Conservation (phyloP, 441 rosid species). For the Corymbia calophylla region DNA sequence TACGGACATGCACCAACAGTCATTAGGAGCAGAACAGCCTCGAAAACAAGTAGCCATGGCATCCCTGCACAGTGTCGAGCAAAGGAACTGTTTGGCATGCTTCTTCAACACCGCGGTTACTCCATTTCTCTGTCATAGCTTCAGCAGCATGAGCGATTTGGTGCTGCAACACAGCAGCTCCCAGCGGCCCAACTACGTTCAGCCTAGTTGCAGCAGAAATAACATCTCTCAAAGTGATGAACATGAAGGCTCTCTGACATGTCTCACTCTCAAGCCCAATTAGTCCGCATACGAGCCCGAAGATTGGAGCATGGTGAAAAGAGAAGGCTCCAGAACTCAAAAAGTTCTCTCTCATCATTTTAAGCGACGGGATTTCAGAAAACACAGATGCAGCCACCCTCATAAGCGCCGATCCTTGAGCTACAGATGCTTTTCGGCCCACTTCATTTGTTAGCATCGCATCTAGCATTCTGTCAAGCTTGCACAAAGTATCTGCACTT, state of each 20-base stretch:
- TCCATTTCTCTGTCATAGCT: slow-evolving; percentile 46
- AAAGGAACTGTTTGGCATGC: slow-evolving; percentile 82
- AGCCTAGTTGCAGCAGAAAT: slow-evolving; percentile 80
- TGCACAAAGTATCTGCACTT: slow-evolving; percentile 34
- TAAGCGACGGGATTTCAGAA: slow-evolving; percentile 53
- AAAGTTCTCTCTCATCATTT: slow-evolving; percentile 38
- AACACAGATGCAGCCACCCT: slow-evolving; percentile 69
- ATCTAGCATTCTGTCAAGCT: slow-evolving; percentile 42
- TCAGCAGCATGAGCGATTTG: slow-evolving; percentile 55
- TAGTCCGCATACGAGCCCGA: slow-evolving; percentile 78
- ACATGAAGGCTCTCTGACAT: slow-evolving; percentile 76
- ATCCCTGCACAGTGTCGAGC: slow-evolving; percentile 72
- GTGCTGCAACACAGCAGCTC: slow-evolving; percentile 79
- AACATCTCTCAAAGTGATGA: slow-evolving; percentile 63
- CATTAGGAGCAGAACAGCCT: slow-evolving; percentile 74
- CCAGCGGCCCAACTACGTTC: slow-evolving; percentile 71
- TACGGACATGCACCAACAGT: background rate
- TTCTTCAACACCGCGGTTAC: slow-evolving; percentile 50
- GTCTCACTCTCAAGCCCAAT: slow-evolving; percentile 55
- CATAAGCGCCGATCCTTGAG: slow-evolving; percentile 85
- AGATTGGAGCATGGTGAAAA: slow-evolving; percentile 77
- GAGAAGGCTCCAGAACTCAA: slow-evolving; percentile 22
- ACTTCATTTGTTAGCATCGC: slow-evolving; percentile 79
- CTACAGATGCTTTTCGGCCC: slow-evolving; percentile 56
- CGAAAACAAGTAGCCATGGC: slow-evolving; percentile 76